Evolutionary conservation across 2,329 filamentous ascomycete species (phyloP).

Genomic region (Phoma sp.): DNA sequence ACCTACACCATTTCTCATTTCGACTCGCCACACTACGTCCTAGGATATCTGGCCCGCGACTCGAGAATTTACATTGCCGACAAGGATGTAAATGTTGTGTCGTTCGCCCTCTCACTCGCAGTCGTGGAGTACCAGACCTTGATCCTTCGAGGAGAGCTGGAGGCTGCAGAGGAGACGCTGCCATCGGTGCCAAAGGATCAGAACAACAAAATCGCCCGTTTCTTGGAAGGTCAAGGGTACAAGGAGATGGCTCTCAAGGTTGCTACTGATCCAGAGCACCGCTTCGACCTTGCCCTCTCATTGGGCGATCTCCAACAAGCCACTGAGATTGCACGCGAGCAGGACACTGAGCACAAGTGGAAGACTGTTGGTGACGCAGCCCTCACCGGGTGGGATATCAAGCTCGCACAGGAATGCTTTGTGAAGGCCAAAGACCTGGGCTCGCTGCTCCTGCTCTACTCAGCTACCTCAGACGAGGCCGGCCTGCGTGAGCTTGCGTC

Average conservation of each 20-base stretch:
- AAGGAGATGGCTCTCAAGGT: slow-evolving; percentile 95
- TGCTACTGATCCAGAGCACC: slow-evolving; percentile 92
- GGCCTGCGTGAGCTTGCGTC: slow-evolving; percentile 75
- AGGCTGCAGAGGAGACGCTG: slow-evolving; percentile 85
- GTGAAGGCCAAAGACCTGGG: slow-evolving; percentile 88
- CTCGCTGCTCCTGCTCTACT: slow-evolving; percentile 85
- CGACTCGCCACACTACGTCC: slow-evolving; percentile 90
- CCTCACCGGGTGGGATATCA: slow-evolving; percentile 82
- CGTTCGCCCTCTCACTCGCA: slow-evolving; percentile 86
- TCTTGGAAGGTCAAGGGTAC: slow-evolving; percentile 95
- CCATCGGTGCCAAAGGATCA: slow-evolving; percentile 86
- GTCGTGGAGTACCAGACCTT: slow-evolving; percentile 97
- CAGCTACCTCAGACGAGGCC: slow-evolving; percentile 77
- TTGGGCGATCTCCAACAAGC: slow-evolving; percentile 86
- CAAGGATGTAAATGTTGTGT: slow-evolving; percentile 92
- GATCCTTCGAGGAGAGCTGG: slow-evolving; percentile 91
- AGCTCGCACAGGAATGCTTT: slow-evolving; percentile 91
- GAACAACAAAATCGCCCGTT: slow-evolving; percentile 96
- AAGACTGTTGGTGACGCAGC: slow-evolving; percentile 95
- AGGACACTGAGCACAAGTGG: slow-evolving; percentile 96
- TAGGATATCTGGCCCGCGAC: slow-evolving; percentile 94
- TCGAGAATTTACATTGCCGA: slow-evolving; percentile 94
- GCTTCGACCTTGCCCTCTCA: slow-evolving; percentile 87
- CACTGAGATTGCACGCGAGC: slow-evolving; percentile 79
- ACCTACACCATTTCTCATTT: slow-evolving; percentile 98